These are phyloP conservation scores for Oenanthe sinensis DNA, from an alignment of 129 eudicot genomes.

Conservation along the genomic window DNA sequence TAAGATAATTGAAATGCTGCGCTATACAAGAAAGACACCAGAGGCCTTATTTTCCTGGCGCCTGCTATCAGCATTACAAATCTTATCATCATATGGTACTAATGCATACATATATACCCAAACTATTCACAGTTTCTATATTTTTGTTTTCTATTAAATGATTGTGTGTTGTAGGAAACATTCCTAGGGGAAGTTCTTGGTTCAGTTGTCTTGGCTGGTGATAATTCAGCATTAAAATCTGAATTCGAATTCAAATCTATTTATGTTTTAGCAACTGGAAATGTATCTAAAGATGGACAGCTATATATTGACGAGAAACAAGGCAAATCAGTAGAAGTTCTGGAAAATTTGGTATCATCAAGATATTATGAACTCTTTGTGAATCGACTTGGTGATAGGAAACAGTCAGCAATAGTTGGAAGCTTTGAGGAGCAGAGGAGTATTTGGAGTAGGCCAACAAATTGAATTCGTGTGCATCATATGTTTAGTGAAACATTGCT, in stretches of 20 bases:
- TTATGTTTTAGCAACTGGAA: conserved; percentile 44
- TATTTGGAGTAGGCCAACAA: conserved; percentile 37
- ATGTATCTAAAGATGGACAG: conserved; percentile 54
- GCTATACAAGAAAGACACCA: conserved; percentile 35
- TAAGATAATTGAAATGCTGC: conserved; percentile 24
- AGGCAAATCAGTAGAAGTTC: conserved; percentile 39
- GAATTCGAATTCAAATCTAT: conserved; percentile 23
- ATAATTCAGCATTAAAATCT: conserved; percentile 35
- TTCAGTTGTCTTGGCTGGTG: conserved; percentile 47
- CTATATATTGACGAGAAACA: conserved; percentile 23
- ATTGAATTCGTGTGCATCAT: not conserved
- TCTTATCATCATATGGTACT: conserved; percentile 61
- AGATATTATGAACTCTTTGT: conserved; percentile 48
- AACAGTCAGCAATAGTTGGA: conserved; percentile 67
- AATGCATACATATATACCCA: not conserved
- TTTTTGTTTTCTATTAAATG: not conserved
- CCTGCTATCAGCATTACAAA: conserved; percentile 35
- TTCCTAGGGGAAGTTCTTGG: conserved; percentile 80
- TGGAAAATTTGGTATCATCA: conserved; percentile 34
- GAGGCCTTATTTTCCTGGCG: conserved; percentile 44
- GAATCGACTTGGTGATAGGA: conserved; percentile 38
- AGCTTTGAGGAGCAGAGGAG: conserved; percentile 62
- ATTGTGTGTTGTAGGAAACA: conserved; percentile 37
- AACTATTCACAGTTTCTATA: not conserved
- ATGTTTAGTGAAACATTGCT: not conserved